Evolutionary conservation across 306 rosid genomes (phyloP), one percentile per base, ranked within the genome.

Genomic region (Cicer yamashitae): DNA sequence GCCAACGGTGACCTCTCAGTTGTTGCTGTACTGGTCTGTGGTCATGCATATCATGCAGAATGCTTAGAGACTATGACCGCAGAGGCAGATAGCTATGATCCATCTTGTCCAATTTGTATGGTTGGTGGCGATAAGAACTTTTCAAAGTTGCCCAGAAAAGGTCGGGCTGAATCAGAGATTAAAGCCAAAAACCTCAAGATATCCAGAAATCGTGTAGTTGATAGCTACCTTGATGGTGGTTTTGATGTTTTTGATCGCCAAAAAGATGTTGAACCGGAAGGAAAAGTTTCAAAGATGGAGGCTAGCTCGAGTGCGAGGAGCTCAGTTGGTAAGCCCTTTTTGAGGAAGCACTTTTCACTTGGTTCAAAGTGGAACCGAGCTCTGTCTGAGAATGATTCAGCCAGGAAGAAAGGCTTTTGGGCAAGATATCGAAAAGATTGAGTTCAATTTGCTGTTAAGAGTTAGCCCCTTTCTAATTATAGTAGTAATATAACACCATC

Each of bases 41-140:
- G 93, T 14, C 97, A 91, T 73, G 84, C 86, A 71, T 91, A 86
- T 77, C 97, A 91, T 85, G 93, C 91, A 0, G 97, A 91, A 68
- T 91, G 97, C 87, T 83, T 91, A 75, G 97, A 91, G 84, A 83
- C 90, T 57, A 78, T 88, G 88, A 89, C 91, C 4, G 17, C 78
- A 6, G 97, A 91, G 64, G 73, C 86, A n/a, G 85, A 91, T 78
- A 87, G 76, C 79, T 89, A 74, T 40, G 97, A 91, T 80, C 97
- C 97, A 5, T 81, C 84, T 41, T 91, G 97, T 85, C 97, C 97
- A 37, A 56, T 88, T 68, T 91, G 97, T 73, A 65, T 82, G 71
- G 81, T 88, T 54, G 97, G 96, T 54, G 97, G 96, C 43, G 93
- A 89, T 70, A 91, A 86, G 83, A 84, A 89, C 59, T 70, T 87